A percentile compares a stretch with the other conserved stretches of the same genome.
phyloP scores from a whole-genome alignment of 1,284 basidiomycete genomes.

The Heterobasidion occidentale region DNA sequence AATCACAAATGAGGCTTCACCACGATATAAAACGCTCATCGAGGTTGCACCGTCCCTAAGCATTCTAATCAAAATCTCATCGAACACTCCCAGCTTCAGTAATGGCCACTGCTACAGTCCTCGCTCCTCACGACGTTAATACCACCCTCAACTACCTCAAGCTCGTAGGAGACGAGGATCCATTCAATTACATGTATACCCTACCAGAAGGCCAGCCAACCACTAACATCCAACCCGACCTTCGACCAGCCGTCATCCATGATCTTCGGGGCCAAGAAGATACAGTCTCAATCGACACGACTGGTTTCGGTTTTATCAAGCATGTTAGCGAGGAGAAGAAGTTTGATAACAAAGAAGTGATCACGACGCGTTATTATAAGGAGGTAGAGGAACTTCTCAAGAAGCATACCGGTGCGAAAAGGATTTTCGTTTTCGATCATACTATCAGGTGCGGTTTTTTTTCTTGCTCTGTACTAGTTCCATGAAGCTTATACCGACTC shows the following conservation, averaged over 20 bases:
- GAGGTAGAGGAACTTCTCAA: constrained; percentile 38
- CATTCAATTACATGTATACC: constrained; percentile 19
- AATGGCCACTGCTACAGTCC: constrained; percentile 21
- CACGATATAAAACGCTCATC: background rate
- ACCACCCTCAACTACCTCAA: constrained; percentile 23
- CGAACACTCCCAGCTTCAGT: background rate
- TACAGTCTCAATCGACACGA: constrained; percentile 28
- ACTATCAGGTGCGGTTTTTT: constrained; percentile 28
- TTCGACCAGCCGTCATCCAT: constrained; percentile 16
- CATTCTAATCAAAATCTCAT: background rate
- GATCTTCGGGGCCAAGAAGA: constrained; percentile 26
- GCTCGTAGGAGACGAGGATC: constrained; percentile 13
- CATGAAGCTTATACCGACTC: background rate
- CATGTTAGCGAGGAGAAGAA: constrained; percentile 28
- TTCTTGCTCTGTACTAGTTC: background rate
- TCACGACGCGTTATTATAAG: constrained; percentile 29
- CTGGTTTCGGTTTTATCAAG: constrained; percentile 33
- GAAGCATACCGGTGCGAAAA: constrained; percentile 31
- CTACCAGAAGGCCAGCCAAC: constrained; percentile 17
- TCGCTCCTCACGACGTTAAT: constrained; percentile 11
- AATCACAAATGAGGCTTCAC: background rate
- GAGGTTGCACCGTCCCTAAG: background rate
- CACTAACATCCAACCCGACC: constrained; percentile 17
- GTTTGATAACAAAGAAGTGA: constrained; percentile 31
- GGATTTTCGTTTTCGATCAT: constrained; percentile 37